These are phyloP conservation scores for Alternaria longipes DNA, from an alignment of 2,329 filamentous ascomycete genomes.

Conservation along the genomic window DNA sequence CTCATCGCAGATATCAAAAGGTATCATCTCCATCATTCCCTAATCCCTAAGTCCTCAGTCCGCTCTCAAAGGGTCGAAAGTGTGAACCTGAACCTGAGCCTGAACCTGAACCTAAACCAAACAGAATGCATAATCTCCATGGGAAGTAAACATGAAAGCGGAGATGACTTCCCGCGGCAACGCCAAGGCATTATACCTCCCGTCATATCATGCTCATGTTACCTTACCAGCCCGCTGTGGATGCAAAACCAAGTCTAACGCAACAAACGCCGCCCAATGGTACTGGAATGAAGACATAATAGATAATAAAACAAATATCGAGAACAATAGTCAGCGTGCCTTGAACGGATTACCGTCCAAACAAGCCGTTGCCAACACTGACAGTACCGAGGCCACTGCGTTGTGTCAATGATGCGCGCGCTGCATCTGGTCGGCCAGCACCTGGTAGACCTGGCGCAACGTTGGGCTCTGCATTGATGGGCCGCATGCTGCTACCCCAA, in stretches of 20 bases:
- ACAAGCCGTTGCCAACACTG: conserved; percentile 44
- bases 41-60: not conserved
- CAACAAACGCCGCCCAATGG: conserved; percentile 7
- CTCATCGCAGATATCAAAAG: not conserved
- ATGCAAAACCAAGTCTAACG: conserved; percentile 9
- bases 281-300: conserved; percentile 2
- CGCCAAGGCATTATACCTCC: conserved; percentile 6
- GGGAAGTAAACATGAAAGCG: conserved; percentile 6
- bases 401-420: conserved; percentile 38
- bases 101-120: not conserved
- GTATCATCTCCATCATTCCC: conserved; percentile 6
- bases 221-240: conserved; percentile 3
- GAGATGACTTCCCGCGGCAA: conserved; percentile 1
- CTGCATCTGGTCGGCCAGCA: conserved; percentile 33
- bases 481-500: conserved; percentile 35
- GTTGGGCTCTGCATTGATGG: conserved; percentile 26
- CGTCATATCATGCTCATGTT: conserved; percentile 4
- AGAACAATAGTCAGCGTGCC: conserved; percentile 6
- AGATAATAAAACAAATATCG: conserved; percentile 12
- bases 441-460: conserved; percentile 30
- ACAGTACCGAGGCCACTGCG: conserved; percentile 43
- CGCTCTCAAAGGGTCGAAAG: not conserved
- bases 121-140: conserved; percentile 2
- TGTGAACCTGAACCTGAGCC: not conserved
- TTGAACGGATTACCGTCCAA: conserved; percentile 37